Percentiles rank a stretch among this genome's conserved stretches.
Conservation (phyloP, 805 yeast species). For the Wickerhamiella cacticola region DNA sequence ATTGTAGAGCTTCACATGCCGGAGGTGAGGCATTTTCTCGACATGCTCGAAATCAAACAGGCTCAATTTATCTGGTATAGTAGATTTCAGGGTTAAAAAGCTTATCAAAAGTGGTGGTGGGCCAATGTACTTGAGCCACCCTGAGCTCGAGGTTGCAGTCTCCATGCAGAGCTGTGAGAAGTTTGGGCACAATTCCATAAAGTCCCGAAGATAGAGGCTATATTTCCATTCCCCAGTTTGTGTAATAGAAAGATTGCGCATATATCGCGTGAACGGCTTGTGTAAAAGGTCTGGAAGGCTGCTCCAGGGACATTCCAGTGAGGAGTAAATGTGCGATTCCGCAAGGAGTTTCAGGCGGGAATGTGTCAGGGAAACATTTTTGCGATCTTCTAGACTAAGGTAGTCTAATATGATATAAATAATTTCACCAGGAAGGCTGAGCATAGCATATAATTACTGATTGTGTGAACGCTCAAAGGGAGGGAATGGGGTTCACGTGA, state of each 20-base stretch:
- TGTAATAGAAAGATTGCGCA: neutral
- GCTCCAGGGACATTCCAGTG: slow-evolving; percentile 3
- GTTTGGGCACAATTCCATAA: slow-evolving; percentile 3
- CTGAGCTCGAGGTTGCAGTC: slow-evolving; percentile 15
- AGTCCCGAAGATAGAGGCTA: slow-evolving; percentile 13
- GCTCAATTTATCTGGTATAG: slow-evolving; percentile 5
- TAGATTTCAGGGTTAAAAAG: slow-evolving; percentile 5
- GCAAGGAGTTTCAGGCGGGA: neutral
- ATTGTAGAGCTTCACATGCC: slow-evolving; percentile 12
- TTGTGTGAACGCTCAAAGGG: neutral
- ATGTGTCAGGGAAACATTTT: neutral
- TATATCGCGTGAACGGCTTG: neutral
- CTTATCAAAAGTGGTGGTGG: slow-evolving; percentile 10
- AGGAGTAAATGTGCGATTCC: neutral
- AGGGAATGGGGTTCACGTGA: neutral
- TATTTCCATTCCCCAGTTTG: slow-evolving; percentile 20
- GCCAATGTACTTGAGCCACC: slow-evolving; percentile 21
- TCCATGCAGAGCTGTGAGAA: slow-evolving; percentile 1
- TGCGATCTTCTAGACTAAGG: neutral
- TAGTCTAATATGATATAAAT: neutral
- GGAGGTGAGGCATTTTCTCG: slow-evolving; percentile 10
- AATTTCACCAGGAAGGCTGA: slow-evolving; percentile 1
- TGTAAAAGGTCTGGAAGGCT: slow-evolving; percentile 2
- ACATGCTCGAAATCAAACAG: slow-evolving; percentile 21
- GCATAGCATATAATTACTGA: neutral